Evolutionary conservation across 192 early-diverging fungal species (phyloP).

Genomic region (Coemansia sp.): DNA sequence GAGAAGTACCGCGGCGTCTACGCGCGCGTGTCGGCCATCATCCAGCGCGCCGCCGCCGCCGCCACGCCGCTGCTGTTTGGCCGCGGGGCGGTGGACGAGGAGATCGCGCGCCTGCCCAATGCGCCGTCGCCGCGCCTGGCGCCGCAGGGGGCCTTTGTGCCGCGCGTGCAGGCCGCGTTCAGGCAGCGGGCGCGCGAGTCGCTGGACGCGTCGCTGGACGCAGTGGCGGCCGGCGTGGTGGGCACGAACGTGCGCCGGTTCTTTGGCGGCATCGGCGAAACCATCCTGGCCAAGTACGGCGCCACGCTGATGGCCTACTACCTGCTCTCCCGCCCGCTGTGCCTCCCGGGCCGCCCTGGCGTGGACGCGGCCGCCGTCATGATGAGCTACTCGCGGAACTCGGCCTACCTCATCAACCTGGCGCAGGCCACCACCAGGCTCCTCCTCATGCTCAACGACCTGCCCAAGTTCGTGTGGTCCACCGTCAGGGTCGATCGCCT

Average conservation of each 20-base stretch:
- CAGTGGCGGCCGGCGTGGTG: slow-evolving; percentile 33
- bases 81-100: slow-evolving; percentile 11
- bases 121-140: not conserved
- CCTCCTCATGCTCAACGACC: slow-evolving; percentile 87
- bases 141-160: slow-evolving; percentile 23
- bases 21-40: slow-evolving; percentile 39
- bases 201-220: slow-evolving; percentile 29
- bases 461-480: slow-evolving; percentile 91
- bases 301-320: slow-evolving; percentile 76
- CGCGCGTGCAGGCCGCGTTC: slow-evolving; percentile 44
- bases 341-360: slow-evolving; percentile 50
- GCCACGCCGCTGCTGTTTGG: slow-evolving; percentile 37
- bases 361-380: slow-evolving; percentile 53
- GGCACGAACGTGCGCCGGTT: slow-evolving; percentile 44
- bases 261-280: slow-evolving; percentile 55
- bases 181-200: slow-evolving; percentile 24
- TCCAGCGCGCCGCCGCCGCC: slow-evolving; percentile 36
- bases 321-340: slow-evolving; percentile 82
- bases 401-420: slow-evolving; percentile 68
- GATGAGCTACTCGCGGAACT: slow-evolving; percentile 74
- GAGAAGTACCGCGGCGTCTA: slow-evolving; percentile 46
- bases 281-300: slow-evolving; percentile 95
- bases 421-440: slow-evolving; percentile 79
- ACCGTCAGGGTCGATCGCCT: slow-evolving; percentile 60
- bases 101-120: not conserved